Evolutionary conservation across 345 rosid genomes (phyloP).

Genomic region (Alliaria petiolata): DNA sequence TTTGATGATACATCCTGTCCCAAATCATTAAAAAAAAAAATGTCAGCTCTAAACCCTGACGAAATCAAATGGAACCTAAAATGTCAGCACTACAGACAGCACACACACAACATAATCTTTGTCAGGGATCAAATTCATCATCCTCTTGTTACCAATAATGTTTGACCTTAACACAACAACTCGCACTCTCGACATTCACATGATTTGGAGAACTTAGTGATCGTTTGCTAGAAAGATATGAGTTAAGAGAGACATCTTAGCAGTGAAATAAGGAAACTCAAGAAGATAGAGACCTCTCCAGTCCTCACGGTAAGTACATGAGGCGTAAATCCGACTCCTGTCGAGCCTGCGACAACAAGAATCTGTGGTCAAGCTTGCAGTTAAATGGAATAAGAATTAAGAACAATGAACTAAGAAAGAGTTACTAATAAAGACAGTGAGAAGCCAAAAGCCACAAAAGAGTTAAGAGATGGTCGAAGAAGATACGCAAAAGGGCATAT

Average conservation of each 20-base stretch:
- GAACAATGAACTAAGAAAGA: background rate
- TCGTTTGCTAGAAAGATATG: background rate
- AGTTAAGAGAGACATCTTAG: background rate
- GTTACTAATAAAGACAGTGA: background rate
- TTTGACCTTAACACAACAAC: background rate
- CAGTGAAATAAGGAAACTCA: background rate
- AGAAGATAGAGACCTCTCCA: conserved; percentile 56
- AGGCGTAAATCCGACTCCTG: conserved; percentile 77
- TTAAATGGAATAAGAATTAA: background rate
- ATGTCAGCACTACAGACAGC: background rate
- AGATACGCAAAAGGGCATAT: conserved; percentile 9
- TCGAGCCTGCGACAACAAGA: conserved; percentile 32
- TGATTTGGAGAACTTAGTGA: background rate
- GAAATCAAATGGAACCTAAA: background rate
- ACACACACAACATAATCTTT: background rate
- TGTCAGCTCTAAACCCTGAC: background rate
- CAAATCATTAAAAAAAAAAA: background rate
- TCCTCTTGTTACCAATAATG: background rate
- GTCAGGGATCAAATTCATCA: background rate
- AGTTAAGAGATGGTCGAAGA: background rate
- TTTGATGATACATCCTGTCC: conserved; percentile 74
- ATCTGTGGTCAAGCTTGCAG: background rate
- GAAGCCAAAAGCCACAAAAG: background rate
- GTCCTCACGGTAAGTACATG: conserved; percentile 59
- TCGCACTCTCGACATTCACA: background rate